Evolutionary conservation across 768 basidiomycete genomes (phyloP), one percentile per base, ranked within the genome.

Genomic region (Auriculariales sp.): DNA sequence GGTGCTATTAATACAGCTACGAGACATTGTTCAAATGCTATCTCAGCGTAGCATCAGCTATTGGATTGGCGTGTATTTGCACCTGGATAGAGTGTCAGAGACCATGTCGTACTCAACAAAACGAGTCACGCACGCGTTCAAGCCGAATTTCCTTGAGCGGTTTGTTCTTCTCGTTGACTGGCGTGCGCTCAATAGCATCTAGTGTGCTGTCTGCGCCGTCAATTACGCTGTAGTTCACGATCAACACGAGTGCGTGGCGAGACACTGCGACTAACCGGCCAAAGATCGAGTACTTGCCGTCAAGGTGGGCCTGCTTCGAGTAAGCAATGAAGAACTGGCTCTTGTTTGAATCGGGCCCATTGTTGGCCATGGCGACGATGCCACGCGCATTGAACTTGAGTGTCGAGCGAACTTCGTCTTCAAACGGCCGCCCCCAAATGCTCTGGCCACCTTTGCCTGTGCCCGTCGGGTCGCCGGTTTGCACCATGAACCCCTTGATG

Each of bases 371-470:
- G 27, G 95, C 95, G 14, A 98, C 82, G 55, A 97, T 74, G 15
- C 95, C 95, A 53, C 95, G 79, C 47, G 80, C 71, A 64, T 97
- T 97, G 70, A 99, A 98, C 94, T 95, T 94, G 56, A 99, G 72
- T 4, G 95, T 99, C 36, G 91, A 86, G 46, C 92, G 73, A 35
- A 95, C 75, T 69, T 99, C 95, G 60, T 98, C 94, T 14, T 79
- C 63, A 59, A 95, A 98, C 0, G 93, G 80, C 52, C 77, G 78
- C 2, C 91, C 92, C 91, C 93, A 98, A 56, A 97, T 86, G 59
- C 87, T 92, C 67, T 97, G 90, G 11, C 95, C 95, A 32, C 89
- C 92, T 64, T 97, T 99, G 25, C 95, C 95, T 25, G 87, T 78
- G 22, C 90, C 89, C 9, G 78, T 71, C 12, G 88, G 88, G 62